These are phyloP conservation scores for Erigeron philadelphicus DNA, from an alignment of 140 eudicot genomes.

Conservation along the genomic window DNA sequence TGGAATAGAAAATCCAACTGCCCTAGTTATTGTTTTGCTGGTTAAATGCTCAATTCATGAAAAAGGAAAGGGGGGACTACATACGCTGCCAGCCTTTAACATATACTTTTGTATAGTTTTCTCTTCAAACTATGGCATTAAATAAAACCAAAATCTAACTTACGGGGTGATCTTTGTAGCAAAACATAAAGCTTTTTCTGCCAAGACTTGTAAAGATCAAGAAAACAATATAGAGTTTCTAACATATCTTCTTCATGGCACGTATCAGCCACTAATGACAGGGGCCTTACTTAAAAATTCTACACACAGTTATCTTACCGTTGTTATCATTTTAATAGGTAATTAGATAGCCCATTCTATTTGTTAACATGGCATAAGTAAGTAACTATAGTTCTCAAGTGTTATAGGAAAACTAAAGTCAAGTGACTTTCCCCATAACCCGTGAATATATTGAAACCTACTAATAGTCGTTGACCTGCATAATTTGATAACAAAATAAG, in stretches of 20 bases:
- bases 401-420: too few relatives aligned
- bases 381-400: too few relatives aligned
- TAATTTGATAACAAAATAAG: too few relatives aligned
- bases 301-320: too few relatives aligned
- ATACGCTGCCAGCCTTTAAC: constrained; percentile 12
- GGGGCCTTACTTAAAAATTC: too few relatives aligned
- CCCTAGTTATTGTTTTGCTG: constrained; percentile 25
- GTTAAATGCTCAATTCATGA: constrained; percentile 17
- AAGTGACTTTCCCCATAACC: too few relatives aligned
- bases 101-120: constrained; percentile 18
- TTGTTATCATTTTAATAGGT: too few relatives aligned
- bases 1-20: background rate
- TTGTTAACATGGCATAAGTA: too few relatives aligned
- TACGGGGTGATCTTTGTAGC: background rate
- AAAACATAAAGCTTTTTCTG: constrained; percentile 19
- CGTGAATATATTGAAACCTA: too few relatives aligned
- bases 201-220: constrained; percentile 20
- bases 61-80: constrained; percentile 1
- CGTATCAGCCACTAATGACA: too few relatives aligned
- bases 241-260: constrained; percentile 31
- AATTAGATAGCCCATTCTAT: too few relatives aligned
- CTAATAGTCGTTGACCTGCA: too few relatives aligned
- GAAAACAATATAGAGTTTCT: constrained; percentile 22
- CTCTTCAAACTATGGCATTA: constrained; percentile 13
- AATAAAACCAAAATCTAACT: constrained; percentile 16